Percentiles rank a stretch among this genome's conserved stretches.
Evolutionary conservation across 345 rosid species (phyloP).

Genomic region (Camelina sativa): DNA sequence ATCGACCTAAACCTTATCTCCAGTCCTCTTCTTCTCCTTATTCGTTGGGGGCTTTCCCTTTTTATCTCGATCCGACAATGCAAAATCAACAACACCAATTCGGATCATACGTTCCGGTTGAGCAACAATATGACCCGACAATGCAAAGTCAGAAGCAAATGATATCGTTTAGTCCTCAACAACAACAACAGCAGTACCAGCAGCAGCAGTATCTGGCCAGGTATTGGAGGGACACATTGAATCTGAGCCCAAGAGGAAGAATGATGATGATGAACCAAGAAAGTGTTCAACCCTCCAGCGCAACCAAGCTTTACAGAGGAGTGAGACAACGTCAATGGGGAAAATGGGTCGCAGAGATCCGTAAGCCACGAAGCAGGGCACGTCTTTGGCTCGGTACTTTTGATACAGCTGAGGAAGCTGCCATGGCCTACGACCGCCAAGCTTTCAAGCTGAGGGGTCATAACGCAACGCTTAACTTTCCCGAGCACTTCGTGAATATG

Average conservation of each 20-base stretch:
- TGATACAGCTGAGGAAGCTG: slow-evolving; percentile 96
- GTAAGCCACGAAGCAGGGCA: slow-evolving; percentile 90
- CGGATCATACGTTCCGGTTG: slow-evolving; percentile 29
- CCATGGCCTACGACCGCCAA: slow-evolving; percentile 95
- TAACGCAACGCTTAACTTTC: slow-evolving; percentile 93
- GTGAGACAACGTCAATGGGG: slow-evolving; percentile 99
- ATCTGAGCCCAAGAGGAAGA: slow-evolving; percentile 78
- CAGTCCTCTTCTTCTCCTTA: slow-evolving; percentile 34
- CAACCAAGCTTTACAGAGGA: slow-evolving; percentile 91
- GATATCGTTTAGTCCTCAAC: slow-evolving; percentile 75
- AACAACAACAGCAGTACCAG: slow-evolving; percentile 63
- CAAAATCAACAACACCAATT: slow-evolving; percentile 46
- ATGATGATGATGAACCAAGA: slow-evolving; percentile 85
- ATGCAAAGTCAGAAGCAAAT: slow-evolving; percentile 52
- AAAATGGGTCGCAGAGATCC: slow-evolving; percentile 99
- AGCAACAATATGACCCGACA: slow-evolving; percentile 13
- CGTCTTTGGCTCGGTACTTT: slow-evolving; percentile 95
- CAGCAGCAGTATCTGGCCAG: slow-evolving; percentile 68
- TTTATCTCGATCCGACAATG: slow-evolving; percentile 49
- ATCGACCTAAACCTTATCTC: slow-evolving; percentile 44
- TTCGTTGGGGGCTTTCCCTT: slow-evolving; percentile 52
- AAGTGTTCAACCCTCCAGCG: slow-evolving; percentile 55
- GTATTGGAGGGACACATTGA: slow-evolving; percentile 71
- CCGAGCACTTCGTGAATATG: slow-evolving; percentile 76
- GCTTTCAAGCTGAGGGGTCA: slow-evolving; percentile 92